These are phyloP conservation scores for Letharia lupina DNA, from an alignment of 495 filamentous ascomycete species.

Conservation along the genomic window DNA sequence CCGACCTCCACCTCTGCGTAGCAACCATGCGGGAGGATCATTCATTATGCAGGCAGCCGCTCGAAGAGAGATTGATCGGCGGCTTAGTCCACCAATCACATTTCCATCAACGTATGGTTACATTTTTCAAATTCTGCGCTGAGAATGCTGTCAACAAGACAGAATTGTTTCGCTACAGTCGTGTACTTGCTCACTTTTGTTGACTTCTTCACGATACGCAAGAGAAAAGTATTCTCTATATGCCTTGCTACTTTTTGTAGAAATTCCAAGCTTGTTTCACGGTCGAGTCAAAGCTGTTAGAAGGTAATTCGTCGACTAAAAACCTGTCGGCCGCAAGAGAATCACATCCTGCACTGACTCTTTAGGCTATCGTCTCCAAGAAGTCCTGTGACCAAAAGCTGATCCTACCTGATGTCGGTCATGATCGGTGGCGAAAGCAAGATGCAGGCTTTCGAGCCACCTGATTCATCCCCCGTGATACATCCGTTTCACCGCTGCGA, in stretches of 20 bases:
- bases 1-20: background rate
- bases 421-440: background rate
- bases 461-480: background rate
- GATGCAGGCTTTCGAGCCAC: background rate
- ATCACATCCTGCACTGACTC: background rate
- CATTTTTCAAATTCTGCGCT: too few relatives aligned
- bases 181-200: background rate
- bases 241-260: background rate
- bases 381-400: background rate
- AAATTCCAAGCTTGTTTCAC: background rate
- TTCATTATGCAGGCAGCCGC: background rate
- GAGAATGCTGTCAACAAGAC: background rate
- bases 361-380: too few relatives aligned
- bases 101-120: background rate
- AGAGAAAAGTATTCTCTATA: background rate
- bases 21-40: background rate
- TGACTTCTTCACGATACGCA: too few relatives aligned
- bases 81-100: background rate
- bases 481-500: background rate
- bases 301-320: background rate
- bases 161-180: too few relatives aligned
- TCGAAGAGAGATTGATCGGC: too few relatives aligned
- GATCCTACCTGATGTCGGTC: background rate
- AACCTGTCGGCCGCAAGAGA: background rate
- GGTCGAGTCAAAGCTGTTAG: background rate